Evolutionary conservation across 2,329 filamentous ascomycete species (phyloP).

Genomic region (Trichoderma asperellum): DNA sequence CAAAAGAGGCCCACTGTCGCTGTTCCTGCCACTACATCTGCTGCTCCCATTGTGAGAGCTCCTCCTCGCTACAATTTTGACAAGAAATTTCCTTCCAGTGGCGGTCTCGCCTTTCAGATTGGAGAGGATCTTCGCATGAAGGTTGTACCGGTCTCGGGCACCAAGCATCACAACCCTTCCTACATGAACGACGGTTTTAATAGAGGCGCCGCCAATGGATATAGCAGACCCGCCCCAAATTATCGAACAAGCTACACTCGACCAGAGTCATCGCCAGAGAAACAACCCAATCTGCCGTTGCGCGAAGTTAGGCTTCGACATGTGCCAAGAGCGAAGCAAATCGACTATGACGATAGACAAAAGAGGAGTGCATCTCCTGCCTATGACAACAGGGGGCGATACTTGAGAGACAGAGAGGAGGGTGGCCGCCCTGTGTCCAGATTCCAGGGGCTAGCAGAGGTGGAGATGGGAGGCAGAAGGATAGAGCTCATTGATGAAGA

Average conservation of each 20-base stretch:
- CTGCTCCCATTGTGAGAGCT: background rate
- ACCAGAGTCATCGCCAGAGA: constrained; percentile 35
- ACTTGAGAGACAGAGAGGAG: constrained; percentile 30
- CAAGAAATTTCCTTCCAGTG: constrained; percentile 24
- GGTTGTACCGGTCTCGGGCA: constrained; percentile 39
- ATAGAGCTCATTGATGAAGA: background rate
- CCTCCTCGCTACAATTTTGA: constrained; percentile 25
- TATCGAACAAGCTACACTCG: constrained; percentile 31
- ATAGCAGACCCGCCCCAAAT: constrained; percentile 18
- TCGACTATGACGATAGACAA: constrained; percentile 8
- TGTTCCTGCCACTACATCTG: background rate
- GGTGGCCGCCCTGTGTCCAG: constrained; percentile 31
- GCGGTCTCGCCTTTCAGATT: constrained; percentile 39
- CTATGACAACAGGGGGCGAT: constrained; percentile 33
- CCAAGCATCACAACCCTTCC: constrained; percentile 34
- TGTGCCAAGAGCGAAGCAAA: constrained; percentile 1
- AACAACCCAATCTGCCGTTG: constrained; percentile 45
- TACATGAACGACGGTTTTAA: constrained; percentile 42
- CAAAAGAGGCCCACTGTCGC: background rate
- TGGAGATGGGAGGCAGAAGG: background rate
- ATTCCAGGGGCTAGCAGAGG: constrained; percentile 33
- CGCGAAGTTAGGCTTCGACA: constrained; percentile 43
- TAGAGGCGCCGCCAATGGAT: constrained; percentile 32
- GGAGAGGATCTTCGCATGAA: constrained; percentile 46
- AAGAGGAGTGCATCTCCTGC: constrained; percentile 36